Percentiles rank a stretch among this genome's conserved stretches.
Evolutionary conservation across 257 asterid species (phyloP).

Genomic region (Ilex asprella): DNA sequence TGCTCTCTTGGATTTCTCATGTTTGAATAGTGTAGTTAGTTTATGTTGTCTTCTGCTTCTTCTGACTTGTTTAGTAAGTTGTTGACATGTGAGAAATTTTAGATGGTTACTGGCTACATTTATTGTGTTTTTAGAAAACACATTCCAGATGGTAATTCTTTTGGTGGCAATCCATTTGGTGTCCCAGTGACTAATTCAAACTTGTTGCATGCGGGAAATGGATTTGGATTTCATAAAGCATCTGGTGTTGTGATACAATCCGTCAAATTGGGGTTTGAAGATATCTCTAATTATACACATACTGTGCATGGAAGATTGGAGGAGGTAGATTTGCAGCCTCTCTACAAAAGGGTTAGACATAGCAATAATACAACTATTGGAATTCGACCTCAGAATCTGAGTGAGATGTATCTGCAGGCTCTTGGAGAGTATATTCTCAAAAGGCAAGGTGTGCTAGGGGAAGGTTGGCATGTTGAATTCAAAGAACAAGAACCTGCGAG

Average conservation of each 20-base stretch:
- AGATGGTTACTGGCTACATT: neutral
- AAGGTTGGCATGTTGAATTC: neutral
- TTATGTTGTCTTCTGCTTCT: neutral
- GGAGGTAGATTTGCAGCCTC: neutral
- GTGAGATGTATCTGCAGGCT: neutral
- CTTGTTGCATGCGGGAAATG: slow-evolving; percentile 2
- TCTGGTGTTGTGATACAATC: neutral
- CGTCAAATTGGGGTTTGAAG: neutral
- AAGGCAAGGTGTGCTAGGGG: neutral
- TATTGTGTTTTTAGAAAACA: neutral
- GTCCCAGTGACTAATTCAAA: slow-evolving; percentile 1
- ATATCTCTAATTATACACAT: neutral
- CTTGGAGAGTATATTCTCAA: neutral
- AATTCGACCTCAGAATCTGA: neutral
- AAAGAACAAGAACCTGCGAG: neutral
- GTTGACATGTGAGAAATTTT: neutral
- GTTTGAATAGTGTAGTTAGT: neutral
- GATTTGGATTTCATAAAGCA: neutral
- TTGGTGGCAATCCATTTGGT: slow-evolving; percentile 5
- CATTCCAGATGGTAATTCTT: slow-evolving; percentile 2
- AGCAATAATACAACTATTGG: neutral
- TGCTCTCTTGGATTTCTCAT: neutral
- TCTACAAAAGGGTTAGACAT: neutral
- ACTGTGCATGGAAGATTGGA: neutral
- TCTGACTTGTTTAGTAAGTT: neutral